Conservation (phyloP, 495 filamentous ascomycete genomes). For the Aspergillus conjunctus region DNA sequence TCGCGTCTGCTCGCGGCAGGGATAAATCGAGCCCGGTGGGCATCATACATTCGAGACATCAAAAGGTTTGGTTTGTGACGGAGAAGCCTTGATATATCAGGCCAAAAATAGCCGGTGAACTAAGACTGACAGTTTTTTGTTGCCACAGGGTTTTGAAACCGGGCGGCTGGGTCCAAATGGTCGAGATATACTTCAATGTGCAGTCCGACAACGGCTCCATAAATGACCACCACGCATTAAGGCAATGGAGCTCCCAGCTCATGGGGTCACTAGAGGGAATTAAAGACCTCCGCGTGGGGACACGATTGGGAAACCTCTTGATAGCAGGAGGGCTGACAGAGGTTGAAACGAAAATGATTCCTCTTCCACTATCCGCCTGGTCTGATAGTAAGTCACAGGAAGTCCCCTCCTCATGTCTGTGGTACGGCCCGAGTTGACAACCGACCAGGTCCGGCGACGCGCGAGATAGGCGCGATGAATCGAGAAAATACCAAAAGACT, state of each 20-base stretch:
- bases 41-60: slow-evolving; percentile 77
- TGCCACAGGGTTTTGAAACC: slow-evolving; percentile 57
- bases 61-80: slow-evolving; percentile 48
- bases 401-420: neutral
- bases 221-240: slow-evolving; percentile 67
- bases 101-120: neutral
- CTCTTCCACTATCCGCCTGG: slow-evolving; percentile 75
- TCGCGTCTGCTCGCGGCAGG: slow-evolving; percentile 79
- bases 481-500: slow-evolving; percentile 61
- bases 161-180: slow-evolving; percentile 89
- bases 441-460: slow-evolving; percentile 57
- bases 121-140: slow-evolving; percentile 24
- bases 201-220: slow-evolving; percentile 90
- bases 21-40: slow-evolving; percentile 77
- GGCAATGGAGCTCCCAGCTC: slow-evolving; percentile 72
- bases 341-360: slow-evolving; percentile 70
- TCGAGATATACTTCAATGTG: slow-evolving; percentile 83
- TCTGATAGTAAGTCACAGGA: slow-evolving; percentile 58
- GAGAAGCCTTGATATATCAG: slow-evolving; percentile 1
- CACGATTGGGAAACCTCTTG: slow-evolving; percentile 64
- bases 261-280: slow-evolving; percentile 63
- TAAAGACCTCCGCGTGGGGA: slow-evolving; percentile 72
- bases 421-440: slow-evolving; percentile 11
- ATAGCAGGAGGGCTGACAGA: slow-evolving; percentile 71
- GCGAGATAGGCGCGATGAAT: slow-evolving; percentile 63